Evolutionary conservation across 2,329 filamentous ascomycete genomes (phyloP).

Genomic region (Lachnellula hyalina): DNA sequence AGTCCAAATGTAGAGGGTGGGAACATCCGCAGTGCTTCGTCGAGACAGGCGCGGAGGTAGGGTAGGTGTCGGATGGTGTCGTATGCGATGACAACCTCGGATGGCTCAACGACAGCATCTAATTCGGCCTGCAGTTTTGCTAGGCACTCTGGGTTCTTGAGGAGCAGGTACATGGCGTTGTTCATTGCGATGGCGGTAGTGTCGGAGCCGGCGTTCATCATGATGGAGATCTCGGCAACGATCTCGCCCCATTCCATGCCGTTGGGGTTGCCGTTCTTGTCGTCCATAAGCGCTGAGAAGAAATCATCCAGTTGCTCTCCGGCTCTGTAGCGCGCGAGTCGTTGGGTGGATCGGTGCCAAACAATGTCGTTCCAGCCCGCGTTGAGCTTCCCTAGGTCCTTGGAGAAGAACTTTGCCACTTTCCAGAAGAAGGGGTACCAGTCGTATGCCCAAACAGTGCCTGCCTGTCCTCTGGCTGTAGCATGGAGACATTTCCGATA

Average conservation of each 20-base stretch:
- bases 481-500: conserved; percentile 48
- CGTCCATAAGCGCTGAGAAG: conserved; percentile 50
- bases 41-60: conserved; percentile 47
- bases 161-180: conserved; percentile 48
- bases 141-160: conserved; percentile 41
- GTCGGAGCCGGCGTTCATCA: conserved; percentile 44
- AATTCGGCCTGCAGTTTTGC: conserved; percentile 40
- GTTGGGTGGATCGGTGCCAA: conserved; percentile 38
- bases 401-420: conserved; percentile 42
- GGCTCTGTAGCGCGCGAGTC: conserved; percentile 40
- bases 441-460: conserved; percentile 45
- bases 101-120: conserved; percentile 38
- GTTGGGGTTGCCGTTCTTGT: conserved; percentile 36
- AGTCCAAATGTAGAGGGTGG: conserved; percentile 41
- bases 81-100: conserved; percentile 42
- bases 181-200: conserved; percentile 48
- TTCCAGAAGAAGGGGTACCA: conserved; percentile 46
- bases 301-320: conserved; percentile 56
- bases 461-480: conserved; percentile 44
- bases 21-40: conserved; percentile 43
- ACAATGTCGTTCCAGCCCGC: conserved; percentile 44
- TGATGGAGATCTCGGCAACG: conserved; percentile 49
- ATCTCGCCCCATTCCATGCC: conserved; percentile 53
- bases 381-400: conserved; percentile 35
- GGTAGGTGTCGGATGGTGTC: conserved; percentile 46